phyloP scores from a whole-genome alignment of 139 green algal species.

The Diplosphaera chodatii region DNA sequence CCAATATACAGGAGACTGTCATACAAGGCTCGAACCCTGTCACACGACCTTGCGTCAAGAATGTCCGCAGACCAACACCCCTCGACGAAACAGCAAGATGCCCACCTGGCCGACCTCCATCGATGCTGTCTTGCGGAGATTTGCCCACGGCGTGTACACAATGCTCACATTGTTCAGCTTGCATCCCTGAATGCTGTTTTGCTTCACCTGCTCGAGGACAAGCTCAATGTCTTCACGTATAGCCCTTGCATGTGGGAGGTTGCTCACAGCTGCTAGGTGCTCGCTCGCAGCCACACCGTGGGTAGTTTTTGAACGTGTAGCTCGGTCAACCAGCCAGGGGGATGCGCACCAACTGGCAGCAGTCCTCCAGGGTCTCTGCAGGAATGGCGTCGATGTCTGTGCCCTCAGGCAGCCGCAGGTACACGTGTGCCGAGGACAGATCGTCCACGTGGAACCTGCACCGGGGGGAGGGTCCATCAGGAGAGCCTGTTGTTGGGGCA shows the following conservation, averaged over 20 bases:
- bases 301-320: too few relatives aligned
- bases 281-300: too few relatives aligned
- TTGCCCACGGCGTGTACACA: conserved; percentile 85
- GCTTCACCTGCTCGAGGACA: too few relatives aligned
- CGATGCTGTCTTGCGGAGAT: conserved; percentile 78
- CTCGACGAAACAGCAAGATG: too few relatives aligned
- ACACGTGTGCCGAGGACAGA: conserved; percentile 93
- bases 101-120: conserved; percentile 69
- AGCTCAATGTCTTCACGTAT: too few relatives aligned
- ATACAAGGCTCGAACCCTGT: too few relatives aligned
- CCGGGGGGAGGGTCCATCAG: neutral
- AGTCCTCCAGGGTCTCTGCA: conserved; percentile 78
- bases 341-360: conserved; percentile 79
- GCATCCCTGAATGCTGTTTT: conserved; percentile 89
- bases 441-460: conserved; percentile 92
- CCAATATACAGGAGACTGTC: too few relatives aligned
- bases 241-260: too few relatives aligned
- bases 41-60: too few relatives aligned
- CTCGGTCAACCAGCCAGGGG: too few relatives aligned
- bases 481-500: neutral
- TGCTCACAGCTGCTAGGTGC: too few relatives aligned
- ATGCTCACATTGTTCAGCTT: conserved; percentile 27
- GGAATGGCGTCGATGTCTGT: conserved; percentile 67
- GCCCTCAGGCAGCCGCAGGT: conserved; percentile 77
- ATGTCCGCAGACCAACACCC: too few relatives aligned